Evolutionary conservation across 352 stramenopile genomes (phyloP).

Genomic region (Phytopythium kandeliae): DNA sequence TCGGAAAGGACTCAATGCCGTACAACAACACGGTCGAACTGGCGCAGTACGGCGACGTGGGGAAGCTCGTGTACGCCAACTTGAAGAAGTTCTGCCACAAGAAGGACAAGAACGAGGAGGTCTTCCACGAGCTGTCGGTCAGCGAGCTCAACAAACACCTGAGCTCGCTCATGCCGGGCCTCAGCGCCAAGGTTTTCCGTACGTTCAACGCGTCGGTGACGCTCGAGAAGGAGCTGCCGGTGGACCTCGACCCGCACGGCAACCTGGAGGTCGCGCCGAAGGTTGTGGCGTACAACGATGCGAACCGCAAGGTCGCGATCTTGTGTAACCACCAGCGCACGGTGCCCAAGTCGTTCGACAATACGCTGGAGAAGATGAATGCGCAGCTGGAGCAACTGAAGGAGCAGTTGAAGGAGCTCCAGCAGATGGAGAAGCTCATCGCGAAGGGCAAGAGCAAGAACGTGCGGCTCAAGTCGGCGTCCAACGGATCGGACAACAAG

Average conservation of each 20-base stretch:
- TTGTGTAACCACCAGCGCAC: conserved; percentile 99
- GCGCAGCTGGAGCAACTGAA: conserved; percentile 91
- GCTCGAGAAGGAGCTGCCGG: conserved; percentile 95
- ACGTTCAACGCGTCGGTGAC: conserved; percentile 99
- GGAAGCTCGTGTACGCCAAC: conserved; percentile 93
- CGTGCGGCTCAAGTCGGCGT: conserved; percentile 87
- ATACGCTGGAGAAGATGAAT: conserved; percentile 93
- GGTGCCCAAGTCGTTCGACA: conserved; percentile 96
- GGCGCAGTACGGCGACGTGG: conserved; percentile 86
- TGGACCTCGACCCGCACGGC: conserved; percentile 49
- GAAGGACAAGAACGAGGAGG: conserved; percentile 95
- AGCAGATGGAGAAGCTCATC: conserved; percentile 87
- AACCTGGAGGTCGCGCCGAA: conserved; percentile 81
- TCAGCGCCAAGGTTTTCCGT: conserved; percentile 99
- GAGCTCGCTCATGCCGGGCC: conserved; percentile 97
- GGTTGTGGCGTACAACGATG: conserved; percentile 99
- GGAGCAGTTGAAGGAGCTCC: conserved; percentile 93
- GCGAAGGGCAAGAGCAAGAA: conserved; percentile 85
- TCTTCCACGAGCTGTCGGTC: conserved; percentile 97
- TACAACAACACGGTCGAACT: conserved; percentile 99
- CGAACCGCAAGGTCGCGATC: conserved; percentile 99
- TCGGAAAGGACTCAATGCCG: conserved; percentile 99
- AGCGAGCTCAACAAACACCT: conserved; percentile 98
- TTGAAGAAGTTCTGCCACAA: conserved; percentile 95
- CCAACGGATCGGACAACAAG: conserved; percentile 70